Conservation (phyloP, 1,284 basidiomycete genomes). For the Sanghuangporus weigelae region DNA sequence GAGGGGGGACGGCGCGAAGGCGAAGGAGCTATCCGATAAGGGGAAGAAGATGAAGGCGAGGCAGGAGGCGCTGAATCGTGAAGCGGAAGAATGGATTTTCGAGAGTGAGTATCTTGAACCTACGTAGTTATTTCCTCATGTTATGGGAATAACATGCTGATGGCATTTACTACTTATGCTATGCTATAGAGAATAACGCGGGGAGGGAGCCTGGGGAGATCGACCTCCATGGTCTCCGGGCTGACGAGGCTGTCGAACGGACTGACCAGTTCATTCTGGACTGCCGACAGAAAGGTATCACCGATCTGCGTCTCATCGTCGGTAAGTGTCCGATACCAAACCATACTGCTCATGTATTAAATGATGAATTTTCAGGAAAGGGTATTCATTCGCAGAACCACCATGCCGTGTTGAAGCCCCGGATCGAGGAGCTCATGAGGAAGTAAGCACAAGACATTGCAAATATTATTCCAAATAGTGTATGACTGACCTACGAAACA, state of each 20-base stretch:
- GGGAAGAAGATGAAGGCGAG: constrained; percentile 78
- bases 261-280: constrained; percentile 67
- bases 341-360: background rate
- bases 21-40: constrained; percentile 80
- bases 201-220: constrained; percentile 71
- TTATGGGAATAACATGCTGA: background rate
- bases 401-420: constrained; percentile 88
- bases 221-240: constrained; percentile 90
- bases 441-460: constrained; percentile 42
- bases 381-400: constrained; percentile 83
- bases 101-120: constrained; percentile 21
- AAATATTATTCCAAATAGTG: background rate
- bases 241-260: constrained; percentile 82
- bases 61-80: constrained; percentile 78
- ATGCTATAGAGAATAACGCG: constrained; percentile 74
- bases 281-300: constrained; percentile 61
- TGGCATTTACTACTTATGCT: background rate
- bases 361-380: constrained; percentile 43
- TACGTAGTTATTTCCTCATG: background rate
- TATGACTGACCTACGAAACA: background rate
- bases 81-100: constrained; percentile 92
- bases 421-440: constrained; percentile 83
- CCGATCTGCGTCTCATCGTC: constrained; percentile 82
- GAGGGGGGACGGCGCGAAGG: constrained; percentile 68
- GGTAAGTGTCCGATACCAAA: constrained; percentile 42